Evolutionary conservation across 805 yeast genomes (phyloP).

Genomic region (Cephaloascus albidus): DNA sequence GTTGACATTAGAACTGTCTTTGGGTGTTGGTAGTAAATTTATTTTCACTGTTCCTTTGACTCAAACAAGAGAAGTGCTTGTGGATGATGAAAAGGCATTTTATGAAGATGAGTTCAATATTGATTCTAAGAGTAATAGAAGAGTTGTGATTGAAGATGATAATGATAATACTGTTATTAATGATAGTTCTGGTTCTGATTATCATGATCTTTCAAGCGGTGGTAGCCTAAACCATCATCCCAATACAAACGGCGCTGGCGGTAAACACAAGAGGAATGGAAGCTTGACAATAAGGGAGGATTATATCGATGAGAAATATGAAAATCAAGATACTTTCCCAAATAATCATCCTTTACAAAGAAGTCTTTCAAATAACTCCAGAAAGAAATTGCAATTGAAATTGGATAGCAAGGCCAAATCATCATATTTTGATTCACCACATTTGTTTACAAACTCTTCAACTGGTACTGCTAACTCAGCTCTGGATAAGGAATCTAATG

Average conservation of each 20-base stretch:
- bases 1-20: conserved; percentile 58
- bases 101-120: conserved; percentile 65
- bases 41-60: conserved; percentile 70
- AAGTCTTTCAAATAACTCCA: background rate
- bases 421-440: conserved; percentile 30
- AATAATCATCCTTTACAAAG: background rate
- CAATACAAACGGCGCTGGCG: background rate
- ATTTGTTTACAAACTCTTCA: conserved; percentile 32
- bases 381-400: background rate
- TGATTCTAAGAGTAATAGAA: conserved; percentile 39
- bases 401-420: background rate
- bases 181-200: conserved; percentile 3
- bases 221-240: too few relatives aligned
- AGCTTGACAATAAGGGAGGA: too few relatives aligned
- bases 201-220: background rate
- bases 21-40: conserved; percentile 82
- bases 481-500: conserved; percentile 4
- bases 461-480: conserved; percentile 45
- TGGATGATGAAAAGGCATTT: conserved; percentile 26
- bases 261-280: background rate
- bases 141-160: conserved; percentile 27
- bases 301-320: background rate
- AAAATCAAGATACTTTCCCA: background rate
- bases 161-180: background rate
- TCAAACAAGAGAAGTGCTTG: conserved; percentile 48